Base-by-base conservation (phyloP, 1,284 basidiomycete genomes). In the Cryptococcus sp. region DNA sequence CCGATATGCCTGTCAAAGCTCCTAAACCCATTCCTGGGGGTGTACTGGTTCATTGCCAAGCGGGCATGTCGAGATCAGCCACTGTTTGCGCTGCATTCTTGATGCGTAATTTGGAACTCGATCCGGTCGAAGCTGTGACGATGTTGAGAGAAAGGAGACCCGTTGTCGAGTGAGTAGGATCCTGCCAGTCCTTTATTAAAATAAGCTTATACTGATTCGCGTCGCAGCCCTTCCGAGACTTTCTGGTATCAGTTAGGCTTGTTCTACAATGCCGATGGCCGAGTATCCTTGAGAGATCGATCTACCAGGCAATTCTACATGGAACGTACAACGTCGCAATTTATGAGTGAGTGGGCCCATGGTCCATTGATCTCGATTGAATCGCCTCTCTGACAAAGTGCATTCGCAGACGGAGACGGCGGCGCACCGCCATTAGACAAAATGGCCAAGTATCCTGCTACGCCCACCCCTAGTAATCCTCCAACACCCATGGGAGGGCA, bases 31-130 rank as follows among this genome's bases (percentile, higher is more conserved):
- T 87, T 67, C 85, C 84, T 0, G 81, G 86, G 26, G 87, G 87
- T 1, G 87, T 94, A 0, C 80, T 93, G 17, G 88, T 93, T 0
- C 91, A 94, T 74, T 93, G 91, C 72, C 86, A 89, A 62, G 91
- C 89, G 23, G 91, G 91, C 23, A 83, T 91, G 78, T 91, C 89
- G 68, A 84, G 91, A 23, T 91, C 88, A 63, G 86, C 87, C 16
- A 88, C 89, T 0, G 86, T 93, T 51, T 85, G 87, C 6, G 86
- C 89, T 2, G 91, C 91, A 6, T 94, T 89, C 69, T 79, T 94
- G 46, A 93, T 93, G 89, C 84, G 87, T 66, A 82, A 83, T 15
- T 79, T 82, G 57, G 81, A 85, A 48, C 69, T 91, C n/a, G 84
- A 86, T 57, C 81, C 83, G 0, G 79, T 83, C n/a, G 78, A 81